A percentile compares a stretch with the other conserved stretches of the same genome.
Conservation (phyloP, 2,329 filamentous ascomycete genomes). For the Chrysosporium keratinophilum region DNA sequence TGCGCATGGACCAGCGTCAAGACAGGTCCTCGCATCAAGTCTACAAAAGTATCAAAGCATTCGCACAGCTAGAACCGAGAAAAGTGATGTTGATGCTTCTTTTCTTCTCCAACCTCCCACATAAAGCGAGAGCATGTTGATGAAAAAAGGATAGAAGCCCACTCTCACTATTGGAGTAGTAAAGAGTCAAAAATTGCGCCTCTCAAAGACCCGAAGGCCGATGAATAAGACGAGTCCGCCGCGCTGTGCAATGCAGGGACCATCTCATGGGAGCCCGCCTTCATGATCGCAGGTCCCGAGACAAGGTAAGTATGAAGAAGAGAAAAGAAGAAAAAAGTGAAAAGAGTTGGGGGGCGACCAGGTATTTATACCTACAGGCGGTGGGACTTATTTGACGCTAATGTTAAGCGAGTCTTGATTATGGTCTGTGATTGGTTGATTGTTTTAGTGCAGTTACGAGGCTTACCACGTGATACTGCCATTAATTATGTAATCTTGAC, state of each 20-base stretch:
- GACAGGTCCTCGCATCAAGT: too few species aligned
- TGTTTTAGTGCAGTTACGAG: not conserved
- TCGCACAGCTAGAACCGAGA: too few species aligned
- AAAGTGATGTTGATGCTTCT: too few species aligned
- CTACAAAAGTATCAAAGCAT: too few species aligned
- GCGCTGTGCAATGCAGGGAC: conserved; percentile 50
- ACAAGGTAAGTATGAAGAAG: conserved; percentile 46
- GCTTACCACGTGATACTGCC: too few species aligned
- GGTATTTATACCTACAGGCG: conserved; percentile 25
- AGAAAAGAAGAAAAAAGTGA: conserved; percentile 33
- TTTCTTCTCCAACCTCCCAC: conserved; percentile 15
- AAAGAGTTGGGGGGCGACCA: conserved; percentile 4
- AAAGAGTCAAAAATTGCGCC: conserved; percentile 41
- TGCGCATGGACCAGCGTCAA: too few species aligned
- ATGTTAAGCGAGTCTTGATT: not conserved
- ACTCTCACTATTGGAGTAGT: conserved; percentile 1
- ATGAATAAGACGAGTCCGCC: conserved; percentile 41
- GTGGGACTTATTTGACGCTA: not conserved
- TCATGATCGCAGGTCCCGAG: conserved; percentile 39
- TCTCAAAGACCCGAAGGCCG: conserved; percentile 40
- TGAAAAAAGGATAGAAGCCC: conserved; percentile 13
- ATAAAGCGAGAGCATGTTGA: conserved; percentile 14
- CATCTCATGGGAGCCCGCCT: conserved; percentile 36
- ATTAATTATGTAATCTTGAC: too few species aligned
- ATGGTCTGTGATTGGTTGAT: not conserved